A percentile compares a stretch with the other conserved stretches of the same genome.
Evolutionary conservation across 805 yeast species (phyloP).

Genomic region (Torulaspora gathmanii): DNA sequence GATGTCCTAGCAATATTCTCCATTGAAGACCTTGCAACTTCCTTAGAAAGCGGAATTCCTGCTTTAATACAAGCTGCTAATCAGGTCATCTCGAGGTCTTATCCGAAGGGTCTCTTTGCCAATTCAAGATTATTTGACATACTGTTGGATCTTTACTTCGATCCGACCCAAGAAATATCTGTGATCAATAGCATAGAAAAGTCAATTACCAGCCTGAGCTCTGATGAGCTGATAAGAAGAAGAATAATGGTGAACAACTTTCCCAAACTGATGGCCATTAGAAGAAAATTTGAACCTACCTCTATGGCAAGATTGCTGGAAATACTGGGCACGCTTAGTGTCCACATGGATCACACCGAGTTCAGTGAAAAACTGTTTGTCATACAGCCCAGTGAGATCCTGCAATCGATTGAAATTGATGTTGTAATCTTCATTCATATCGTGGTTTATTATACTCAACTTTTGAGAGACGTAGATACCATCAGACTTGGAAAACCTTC

Average conservation of each 20-base stretch:
- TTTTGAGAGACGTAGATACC: constrained; percentile 11
- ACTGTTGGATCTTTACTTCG: constrained; percentile 22
- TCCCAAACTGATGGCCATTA: constrained; percentile 16
- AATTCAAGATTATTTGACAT: constrained; percentile 21
- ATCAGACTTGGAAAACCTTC: background rate
- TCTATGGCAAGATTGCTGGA: constrained; percentile 24
- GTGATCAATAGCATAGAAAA: constrained; percentile 27
- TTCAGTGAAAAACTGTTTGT: constrained; percentile 21
- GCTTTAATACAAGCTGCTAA: constrained; percentile 25
- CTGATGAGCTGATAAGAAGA: constrained; percentile 25
- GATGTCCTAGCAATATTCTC: constrained; percentile 22
- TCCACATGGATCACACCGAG: constrained; percentile 15
- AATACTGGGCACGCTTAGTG: constrained; percentile 17
- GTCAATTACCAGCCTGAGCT: constrained; percentile 14
- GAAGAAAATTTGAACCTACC: constrained; percentile 15
- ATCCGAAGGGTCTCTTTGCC: constrained; percentile 29
- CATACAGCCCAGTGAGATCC: constrained; percentile 14
- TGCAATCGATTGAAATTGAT: constrained; percentile 17
- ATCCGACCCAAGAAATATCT: constrained; percentile 18
- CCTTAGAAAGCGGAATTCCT: constrained; percentile 21
- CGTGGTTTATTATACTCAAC: constrained; percentile 19
- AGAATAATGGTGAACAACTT: constrained; percentile 23
- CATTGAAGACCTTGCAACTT: constrained; percentile 22
- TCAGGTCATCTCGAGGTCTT: constrained; percentile 26
- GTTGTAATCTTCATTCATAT: constrained; percentile 26